Base-by-base conservation (phyloP, 176 grass and related monocot genomes). In the Avena eriantha region DNA sequence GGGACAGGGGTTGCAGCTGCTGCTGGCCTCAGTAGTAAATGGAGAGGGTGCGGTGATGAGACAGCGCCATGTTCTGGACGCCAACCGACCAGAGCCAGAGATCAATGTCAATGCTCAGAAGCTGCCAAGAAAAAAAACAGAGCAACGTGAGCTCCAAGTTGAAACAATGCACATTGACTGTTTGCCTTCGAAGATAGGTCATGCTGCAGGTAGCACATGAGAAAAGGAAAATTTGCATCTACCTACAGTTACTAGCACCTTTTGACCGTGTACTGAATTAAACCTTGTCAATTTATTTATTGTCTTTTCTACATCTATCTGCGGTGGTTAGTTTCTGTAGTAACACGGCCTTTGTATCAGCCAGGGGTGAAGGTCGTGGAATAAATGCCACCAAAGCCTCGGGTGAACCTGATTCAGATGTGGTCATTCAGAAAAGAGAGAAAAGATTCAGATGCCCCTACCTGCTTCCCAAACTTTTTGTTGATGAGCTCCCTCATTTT, bases 21-120 rank as follows among this genome's bases (percentile, higher is more conserved):
- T 26, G 13, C 51, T 53, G 78, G 74, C 46, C 60, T 94, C 86
- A 92, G 83, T 99, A 99, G 80, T 92, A 99, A 81, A 96, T 96
- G 56, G 97, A 99, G 80, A 96, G 89, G 43, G 97, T 99, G 74
- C 97, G 94, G 90, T 99, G 97, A 88, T 99, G 88, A 39, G 87
- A 88, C 87, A 99, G 84, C 82, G 84, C 67, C 73, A 87, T 86
- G 85, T 91, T 94, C 80, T 88, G 92, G 80, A 96, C 92, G 79
- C 97, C 97, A 64, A 80, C 87, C 1, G 94, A 94, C 97, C 97
- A 99, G 78, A 96, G 92, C 94, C 97, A 99, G 49, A 96, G 92
- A 91, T 96, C 94, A 53, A 99, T 91, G 88, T 96, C 92, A 85
- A 96, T 91, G 89, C 97, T 99, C 73, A 96, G 92, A 81, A 99